Evolutionary conservation across 192 early-diverging fungal genomes (phyloP), one percentile per base, ranked within the genome.

Genomic region (Backusella parvicylindrica): DNA sequence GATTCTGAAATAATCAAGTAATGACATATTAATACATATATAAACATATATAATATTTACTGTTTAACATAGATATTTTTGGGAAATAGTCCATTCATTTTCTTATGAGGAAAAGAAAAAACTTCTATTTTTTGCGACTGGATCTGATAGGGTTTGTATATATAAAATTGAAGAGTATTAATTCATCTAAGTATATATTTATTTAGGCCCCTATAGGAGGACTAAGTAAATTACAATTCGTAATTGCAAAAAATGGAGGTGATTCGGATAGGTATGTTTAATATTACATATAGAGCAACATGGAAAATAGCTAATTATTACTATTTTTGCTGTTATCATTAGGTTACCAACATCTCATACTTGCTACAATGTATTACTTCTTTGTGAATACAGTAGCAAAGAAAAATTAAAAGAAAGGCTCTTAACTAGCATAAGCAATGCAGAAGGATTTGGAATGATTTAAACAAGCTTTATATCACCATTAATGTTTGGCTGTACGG

Each of bases 291-390:
- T 35, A 47, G 15, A 47, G 16, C 33, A 35, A 35, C 6, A 47
- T 47, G 43, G 16, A 18, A n/a, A 3, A 18, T 47, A 18, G 4
- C 18, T 47, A n/a, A 47, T n/a, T 41, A 6, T 47, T n/a, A n/a
- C n/a, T n/a, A 47, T 47, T 18, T n/a, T 36, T 35, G 69, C 35
- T 16, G 21, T 47, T 28, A 23, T 71, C 36, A 75, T 36, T 80
- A 90, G 96, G 30, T 78, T 98, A 56, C 96, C 96, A 12, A 95
- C 95, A 2, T 93, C 96, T 6, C 95, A 97, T 74, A 98, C 96
- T 0, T 98, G 96, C 82, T 97, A 93, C 77, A 97, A 97, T 80
- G 92, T 94, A 11, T 82, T 98, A 49, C 87, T 96, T 68, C 82
- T 98, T 4, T 93, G 89, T 37, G 94, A 95, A 40, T 98, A 98